Percentiles rank a stretch among this genome's conserved stretches.
phyloP scores from a whole-genome alignment of 176 grass and related monocot species.

The Carex littledalei region DNA sequence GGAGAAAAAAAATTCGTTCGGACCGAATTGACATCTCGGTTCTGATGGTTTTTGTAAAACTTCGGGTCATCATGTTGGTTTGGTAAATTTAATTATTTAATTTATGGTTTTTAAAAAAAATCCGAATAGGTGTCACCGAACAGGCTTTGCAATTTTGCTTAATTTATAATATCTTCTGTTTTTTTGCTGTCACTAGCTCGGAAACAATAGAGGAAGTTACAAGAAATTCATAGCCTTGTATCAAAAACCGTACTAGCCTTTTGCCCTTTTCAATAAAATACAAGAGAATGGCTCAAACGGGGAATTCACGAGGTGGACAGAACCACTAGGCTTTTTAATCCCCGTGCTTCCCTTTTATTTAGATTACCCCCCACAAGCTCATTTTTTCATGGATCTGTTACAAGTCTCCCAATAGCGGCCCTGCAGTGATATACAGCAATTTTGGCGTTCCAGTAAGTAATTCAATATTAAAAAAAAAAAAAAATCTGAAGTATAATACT shows the following conservation, averaged over 20 bases:
- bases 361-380: background rate
- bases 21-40: too few relatives aligned
- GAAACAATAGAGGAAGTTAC: constrained; percentile 8
- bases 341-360: background rate
- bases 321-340: constrained; percentile 12
- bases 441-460: too few relatives aligned
- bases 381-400: background rate
- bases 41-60: too few relatives aligned
- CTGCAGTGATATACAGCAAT: too few relatives aligned
- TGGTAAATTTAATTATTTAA: too few relatives aligned
- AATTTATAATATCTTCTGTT: background rate
- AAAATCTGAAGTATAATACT: too few relatives aligned
- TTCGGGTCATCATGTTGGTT: too few relatives aligned
- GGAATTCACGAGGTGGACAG: constrained; percentile 5
- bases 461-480: too few relatives aligned
- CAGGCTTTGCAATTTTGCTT: background rate
- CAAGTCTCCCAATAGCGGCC: too few relatives aligned
- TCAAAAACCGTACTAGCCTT: background rate
- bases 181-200: background rate
- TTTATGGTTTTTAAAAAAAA: too few relatives aligned
- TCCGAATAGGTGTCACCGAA: too few relatives aligned
- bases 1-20: too few relatives aligned
- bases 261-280: constrained; percentile 6
- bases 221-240: constrained; percentile 1
- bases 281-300: constrained; percentile 4